Percentiles rank a stretch among this genome's conserved stretches.
Conservation (phyloP, 2,329 filamentous ascomycete species). For the Fusarium goolgardi region DNA sequence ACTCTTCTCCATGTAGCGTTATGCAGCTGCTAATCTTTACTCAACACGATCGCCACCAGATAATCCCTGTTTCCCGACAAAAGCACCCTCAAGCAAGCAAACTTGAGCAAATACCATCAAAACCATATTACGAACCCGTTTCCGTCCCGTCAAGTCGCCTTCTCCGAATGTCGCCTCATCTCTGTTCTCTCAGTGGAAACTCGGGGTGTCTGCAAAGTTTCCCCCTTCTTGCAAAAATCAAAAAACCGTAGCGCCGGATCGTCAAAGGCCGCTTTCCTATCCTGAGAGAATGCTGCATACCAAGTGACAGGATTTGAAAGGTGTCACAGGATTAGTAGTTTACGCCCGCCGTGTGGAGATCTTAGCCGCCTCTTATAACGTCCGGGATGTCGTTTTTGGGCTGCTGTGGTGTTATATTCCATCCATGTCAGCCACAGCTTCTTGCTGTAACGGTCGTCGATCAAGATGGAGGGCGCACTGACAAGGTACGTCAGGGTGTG, state of each 20-base stretch:
- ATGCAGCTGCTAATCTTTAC: slow-evolving; percentile 2
- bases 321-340: slow-evolving; percentile 16
- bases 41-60: neutral
- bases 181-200: slow-evolving; percentile 4
- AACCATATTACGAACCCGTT: slow-evolving; percentile 8
- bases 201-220: neutral
- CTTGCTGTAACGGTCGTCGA: slow-evolving; percentile 7
- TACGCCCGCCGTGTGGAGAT: slow-evolving; percentile 26
- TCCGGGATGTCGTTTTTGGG: slow-evolving; percentile 2
- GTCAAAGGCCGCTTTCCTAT: slow-evolving; percentile 18
- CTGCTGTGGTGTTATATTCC: slow-evolving; percentile 4
- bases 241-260: neutral
- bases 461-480: neutral
- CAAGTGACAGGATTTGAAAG: slow-evolving; percentile 25
- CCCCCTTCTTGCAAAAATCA: neutral
- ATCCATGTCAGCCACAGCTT: neutral
- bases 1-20: neutral
- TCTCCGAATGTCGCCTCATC: neutral
- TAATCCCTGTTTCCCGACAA: slow-evolving; percentile 12
- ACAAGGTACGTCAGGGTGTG: neutral
- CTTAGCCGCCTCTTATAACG: slow-evolving; percentile 3
- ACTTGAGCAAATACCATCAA: neutral
- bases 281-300: slow-evolving; percentile 30
- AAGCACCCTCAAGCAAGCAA: neutral
- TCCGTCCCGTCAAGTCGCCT: slow-evolving; percentile 21